Conservation (phyloP, 208 protist genomes). For the Acanthamoeba lugdunensis region DNA sequence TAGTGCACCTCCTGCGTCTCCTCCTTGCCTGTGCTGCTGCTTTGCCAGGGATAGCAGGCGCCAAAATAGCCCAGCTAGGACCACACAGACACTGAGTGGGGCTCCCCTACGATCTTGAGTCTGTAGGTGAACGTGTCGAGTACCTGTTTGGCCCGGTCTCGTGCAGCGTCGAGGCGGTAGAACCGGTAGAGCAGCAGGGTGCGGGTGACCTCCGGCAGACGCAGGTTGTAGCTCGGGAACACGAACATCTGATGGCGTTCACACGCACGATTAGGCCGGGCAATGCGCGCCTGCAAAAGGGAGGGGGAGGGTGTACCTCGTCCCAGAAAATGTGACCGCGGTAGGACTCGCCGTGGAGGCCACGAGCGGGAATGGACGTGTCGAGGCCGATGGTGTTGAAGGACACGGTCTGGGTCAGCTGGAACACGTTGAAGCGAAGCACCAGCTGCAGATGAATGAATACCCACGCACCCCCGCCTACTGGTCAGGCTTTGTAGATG, state of each 20-base stretch:
- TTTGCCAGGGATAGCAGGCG: constrained; percentile 77
- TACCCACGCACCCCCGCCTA: background rate
- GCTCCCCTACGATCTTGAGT: background rate
- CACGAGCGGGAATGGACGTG: constrained; percentile 70
- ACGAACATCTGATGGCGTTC: background rate
- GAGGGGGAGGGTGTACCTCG: constrained; percentile 29
- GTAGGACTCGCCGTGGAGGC: constrained; percentile 78
- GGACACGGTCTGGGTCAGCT: constrained; percentile 65
- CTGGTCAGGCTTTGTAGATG: background rate
- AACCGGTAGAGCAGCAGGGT: constrained; percentile 75
- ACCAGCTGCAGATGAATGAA: constrained; percentile 45
- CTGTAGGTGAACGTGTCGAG: background rate
- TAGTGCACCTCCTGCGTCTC: constrained; percentile 75
- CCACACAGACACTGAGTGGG: background rate
- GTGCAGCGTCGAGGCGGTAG: constrained; percentile 67
- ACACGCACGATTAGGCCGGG: too few relatives aligned
- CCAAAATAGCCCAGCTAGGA: constrained; percentile 66
- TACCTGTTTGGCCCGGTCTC: constrained; percentile 68
- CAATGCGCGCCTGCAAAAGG: too few relatives aligned
- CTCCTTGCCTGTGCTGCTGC: constrained; percentile 71
- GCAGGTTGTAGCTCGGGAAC: constrained; percentile 39
- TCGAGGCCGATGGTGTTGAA: constrained; percentile 68
- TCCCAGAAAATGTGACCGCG: constrained; percentile 80
- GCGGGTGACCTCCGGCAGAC: constrained; percentile 60
- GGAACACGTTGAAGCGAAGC: constrained; percentile 70